phyloP scores from a whole-genome alignment of 2,329 filamentous ascomycete species.

The Aspergillus ochraceoroseus region DNA sequence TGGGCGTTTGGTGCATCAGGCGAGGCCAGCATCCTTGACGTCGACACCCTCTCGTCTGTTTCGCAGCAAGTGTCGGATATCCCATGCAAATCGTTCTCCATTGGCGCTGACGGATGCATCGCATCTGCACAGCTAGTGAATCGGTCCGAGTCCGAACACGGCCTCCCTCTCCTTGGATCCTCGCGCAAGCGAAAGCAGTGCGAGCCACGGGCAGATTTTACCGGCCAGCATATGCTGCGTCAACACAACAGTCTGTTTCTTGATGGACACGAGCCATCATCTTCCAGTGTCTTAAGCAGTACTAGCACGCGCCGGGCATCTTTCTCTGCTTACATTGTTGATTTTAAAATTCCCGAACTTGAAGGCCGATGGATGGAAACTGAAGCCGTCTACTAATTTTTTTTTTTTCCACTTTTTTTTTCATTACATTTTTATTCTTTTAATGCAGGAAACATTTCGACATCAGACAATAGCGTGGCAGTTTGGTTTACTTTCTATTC shows the following conservation, averaged over 20 bases:
- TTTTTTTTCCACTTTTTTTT: not conserved
- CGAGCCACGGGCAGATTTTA: constrained; percentile 22
- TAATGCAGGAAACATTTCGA: not conserved
- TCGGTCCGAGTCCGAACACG: constrained; percentile 14
- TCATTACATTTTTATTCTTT: not conserved
- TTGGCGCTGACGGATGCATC: constrained; percentile 28
- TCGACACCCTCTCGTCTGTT: constrained; percentile 34
- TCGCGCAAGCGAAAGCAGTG: constrained; percentile 29
- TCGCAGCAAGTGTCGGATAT: constrained; percentile 15
- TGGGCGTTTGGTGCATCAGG: constrained; percentile 50
- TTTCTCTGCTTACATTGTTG: constrained; percentile 37
- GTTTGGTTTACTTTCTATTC: no score
- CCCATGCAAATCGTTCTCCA: constrained; percentile 23
- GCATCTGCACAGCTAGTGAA: constrained; percentile 19
- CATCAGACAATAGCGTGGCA: constrained; percentile 1
- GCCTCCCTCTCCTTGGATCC: constrained; percentile 7
- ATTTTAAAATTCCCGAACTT: constrained; percentile 34
- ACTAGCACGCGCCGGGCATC: constrained; percentile 24
- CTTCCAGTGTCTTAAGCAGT: not conserved
- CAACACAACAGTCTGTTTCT: constrained; percentile 9
- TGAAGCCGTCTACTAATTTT: constrained; percentile 8
- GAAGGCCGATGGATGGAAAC: constrained; percentile 23
- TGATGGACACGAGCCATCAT: constrained; percentile 10
- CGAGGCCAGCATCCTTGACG: constrained; percentile 46
- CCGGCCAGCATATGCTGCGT: constrained; percentile 22